Conservation (phyloP, 2,329 filamentous ascomycete genomes). For the Stachybotrys chartarum region DNA sequence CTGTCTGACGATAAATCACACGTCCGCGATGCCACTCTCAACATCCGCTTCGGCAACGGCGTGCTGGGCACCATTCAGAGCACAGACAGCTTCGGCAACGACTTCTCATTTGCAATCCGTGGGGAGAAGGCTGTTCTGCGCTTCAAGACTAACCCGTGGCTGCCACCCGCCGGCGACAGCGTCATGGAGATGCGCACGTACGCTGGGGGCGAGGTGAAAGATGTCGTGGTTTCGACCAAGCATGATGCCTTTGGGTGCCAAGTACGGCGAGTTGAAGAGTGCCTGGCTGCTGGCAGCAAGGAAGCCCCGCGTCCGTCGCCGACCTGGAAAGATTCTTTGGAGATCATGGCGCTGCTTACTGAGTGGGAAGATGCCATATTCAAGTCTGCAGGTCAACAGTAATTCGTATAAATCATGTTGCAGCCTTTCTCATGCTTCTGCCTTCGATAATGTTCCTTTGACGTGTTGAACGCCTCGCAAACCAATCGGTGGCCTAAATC, state of each 20-base stretch:
- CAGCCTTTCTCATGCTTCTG: neutral
- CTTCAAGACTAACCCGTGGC: constrained; percentile 19
- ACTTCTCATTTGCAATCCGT: constrained; percentile 14
- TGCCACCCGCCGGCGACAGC: constrained; percentile 15
- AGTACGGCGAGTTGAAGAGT: constrained; percentile 15
- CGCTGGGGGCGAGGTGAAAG: constrained; percentile 8
- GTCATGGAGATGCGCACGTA: constrained; percentile 15
- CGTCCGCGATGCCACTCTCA: constrained; percentile 14
- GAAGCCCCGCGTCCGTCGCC: constrained; percentile 15
- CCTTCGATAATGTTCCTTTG: no score
- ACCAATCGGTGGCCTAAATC: no score
- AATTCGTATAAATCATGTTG: neutral
- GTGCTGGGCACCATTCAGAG: constrained; percentile 16
- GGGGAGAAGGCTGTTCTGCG: constrained; percentile 14
- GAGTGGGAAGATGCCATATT: constrained; percentile 13
- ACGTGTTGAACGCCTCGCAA: no score
- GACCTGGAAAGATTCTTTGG: constrained; percentile 14
- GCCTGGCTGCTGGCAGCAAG: constrained; percentile 8
- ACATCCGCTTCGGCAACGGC: constrained; percentile 13
- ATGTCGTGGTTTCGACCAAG: constrained; percentile 10
- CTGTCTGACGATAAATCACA: constrained; percentile 11
- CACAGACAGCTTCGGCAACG: constrained; percentile 18
- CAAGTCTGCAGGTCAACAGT: neutral
- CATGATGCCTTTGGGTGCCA: constrained; percentile 17
- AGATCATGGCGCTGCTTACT: constrained; percentile 17